Percentiles rank a stretch among this genome's conserved stretches.
phyloP scores from a whole-genome alignment of 768 basidiomycete species.

The Boletus pseudopeckii region DNA sequence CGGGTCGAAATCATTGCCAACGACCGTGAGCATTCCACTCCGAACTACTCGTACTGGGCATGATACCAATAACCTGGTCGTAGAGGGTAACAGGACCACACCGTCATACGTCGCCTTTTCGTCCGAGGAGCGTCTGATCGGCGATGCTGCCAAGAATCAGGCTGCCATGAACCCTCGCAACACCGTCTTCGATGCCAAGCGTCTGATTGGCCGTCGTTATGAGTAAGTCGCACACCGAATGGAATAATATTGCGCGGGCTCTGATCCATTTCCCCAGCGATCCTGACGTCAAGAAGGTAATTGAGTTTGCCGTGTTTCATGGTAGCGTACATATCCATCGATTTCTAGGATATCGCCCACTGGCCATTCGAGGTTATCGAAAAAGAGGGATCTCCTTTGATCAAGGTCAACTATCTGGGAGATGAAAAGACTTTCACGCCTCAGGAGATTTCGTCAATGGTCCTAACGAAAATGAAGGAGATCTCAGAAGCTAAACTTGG shows the following conservation, averaged over 20 bases:
- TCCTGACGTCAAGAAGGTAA: slow-evolving; percentile 87
- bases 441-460: slow-evolving; percentile 99
- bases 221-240: slow-evolving; percentile 53
- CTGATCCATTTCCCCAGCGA: slow-evolving; percentile 48
- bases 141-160: slow-evolving; percentile 98
- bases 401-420: slow-evolving; percentile 92
- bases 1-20: slow-evolving; percentile 99
- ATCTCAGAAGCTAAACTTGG: slow-evolving; percentile 99
- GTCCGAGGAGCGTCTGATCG: slow-evolving; percentile 92
- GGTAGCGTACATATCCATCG: not conserved
- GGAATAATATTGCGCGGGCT: not conserved
- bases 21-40: slow-evolving; percentile 62
- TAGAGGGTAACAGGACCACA: slow-evolving; percentile 98
- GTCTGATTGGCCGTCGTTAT: slow-evolving; percentile 95
- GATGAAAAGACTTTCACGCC: slow-evolving; percentile 97
- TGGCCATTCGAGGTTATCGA: slow-evolving; percentile 98
- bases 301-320: not conserved
- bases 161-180: slow-evolving; percentile 99
- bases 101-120: slow-evolving; percentile 99
- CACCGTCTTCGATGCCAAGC: slow-evolving; percentile 99
- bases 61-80: slow-evolving; percentile 1
- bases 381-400: slow-evolving; percentile 94
- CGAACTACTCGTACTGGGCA: not conserved
- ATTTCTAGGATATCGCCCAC: slow-evolving; percentile 80
- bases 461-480: slow-evolving; percentile 99